These are phyloP conservation scores for Madurella fahalii DNA, from an alignment of 2,329 filamentous ascomycete species.

Conservation along the genomic window DNA sequence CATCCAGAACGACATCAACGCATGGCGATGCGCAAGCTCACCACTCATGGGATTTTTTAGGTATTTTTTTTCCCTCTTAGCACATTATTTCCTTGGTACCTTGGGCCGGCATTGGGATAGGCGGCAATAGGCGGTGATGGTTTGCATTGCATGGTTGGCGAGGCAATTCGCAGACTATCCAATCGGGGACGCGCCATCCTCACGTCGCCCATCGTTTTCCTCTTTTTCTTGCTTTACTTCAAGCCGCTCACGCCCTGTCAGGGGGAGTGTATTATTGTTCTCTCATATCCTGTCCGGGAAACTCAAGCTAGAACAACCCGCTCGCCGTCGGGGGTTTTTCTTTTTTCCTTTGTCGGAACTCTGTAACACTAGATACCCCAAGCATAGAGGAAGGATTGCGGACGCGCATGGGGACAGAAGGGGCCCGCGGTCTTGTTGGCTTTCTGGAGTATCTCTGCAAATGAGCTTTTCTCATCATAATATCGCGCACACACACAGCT, in stretches of 20 bases:
- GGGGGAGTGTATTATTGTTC: no score
- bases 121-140: background rate
- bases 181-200: background rate
- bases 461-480: background rate
- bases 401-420: background rate
- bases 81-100: conserved; percentile 1
- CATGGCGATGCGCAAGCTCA: conserved; percentile 14
- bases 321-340: background rate
- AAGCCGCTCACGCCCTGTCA: no score
- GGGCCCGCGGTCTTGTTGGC: background rate
- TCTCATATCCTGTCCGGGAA: no score
- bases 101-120: conserved; percentile 14
- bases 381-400: background rate
- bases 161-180: background rate
- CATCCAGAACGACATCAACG: background rate
- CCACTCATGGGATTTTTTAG: conserved; percentile 15
- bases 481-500: background rate
- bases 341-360: background rate
- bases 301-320: no score
- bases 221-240: no score
- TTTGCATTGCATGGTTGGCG: background rate
- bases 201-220: background rate
- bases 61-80: conserved; percentile 7
- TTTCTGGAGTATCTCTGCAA: background rate
- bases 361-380: background rate